These are phyloP conservation scores for Penicillium canariense DNA, from an alignment of 495 filamentous ascomycete genomes.

Conservation along the genomic window DNA sequence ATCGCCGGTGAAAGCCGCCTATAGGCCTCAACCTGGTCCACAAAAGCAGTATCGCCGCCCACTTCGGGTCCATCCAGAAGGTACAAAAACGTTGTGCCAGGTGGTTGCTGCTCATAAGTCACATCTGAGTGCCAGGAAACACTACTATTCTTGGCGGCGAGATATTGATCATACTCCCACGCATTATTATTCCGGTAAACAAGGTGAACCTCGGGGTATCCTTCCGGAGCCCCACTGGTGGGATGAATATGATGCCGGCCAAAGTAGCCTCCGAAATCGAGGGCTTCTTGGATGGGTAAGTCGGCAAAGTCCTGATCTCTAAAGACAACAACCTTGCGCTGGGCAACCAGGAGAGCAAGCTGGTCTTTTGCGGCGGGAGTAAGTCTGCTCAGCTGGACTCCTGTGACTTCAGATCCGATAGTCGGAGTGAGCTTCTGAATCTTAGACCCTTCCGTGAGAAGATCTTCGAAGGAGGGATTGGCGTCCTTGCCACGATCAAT, in stretches of 20 bases:
- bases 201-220: constrained; percentile 72
- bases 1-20: constrained; percentile 70
- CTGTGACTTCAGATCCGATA: constrained; percentile 74
- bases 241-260: constrained; percentile 83
- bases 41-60: constrained; percentile 79
- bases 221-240: constrained; percentile 67
- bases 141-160: constrained; percentile 63
- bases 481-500: constrained; percentile 71
- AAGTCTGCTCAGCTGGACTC: constrained; percentile 71
- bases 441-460: constrained; percentile 47
- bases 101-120: constrained; percentile 79
- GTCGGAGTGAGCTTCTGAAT: constrained; percentile 64
- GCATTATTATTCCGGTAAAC: constrained; percentile 72
- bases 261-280: constrained; percentile 75
- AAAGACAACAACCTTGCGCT: constrained; percentile 80
- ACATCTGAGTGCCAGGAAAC: constrained; percentile 83
- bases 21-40: constrained; percentile 72
- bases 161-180: constrained; percentile 54
- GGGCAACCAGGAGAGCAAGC: constrained; percentile 73
- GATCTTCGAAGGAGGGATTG: constrained; percentile 63
- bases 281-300: constrained; percentile 64
- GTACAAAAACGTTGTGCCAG: constrained; percentile 80
- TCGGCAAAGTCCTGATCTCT: constrained; percentile 75
- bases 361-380: constrained; percentile 70
- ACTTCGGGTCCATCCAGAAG: constrained; percentile 71